phyloP scores from a whole-genome alignment of 1,284 basidiomycete genomes.

The Ustilago hordei region DNA sequence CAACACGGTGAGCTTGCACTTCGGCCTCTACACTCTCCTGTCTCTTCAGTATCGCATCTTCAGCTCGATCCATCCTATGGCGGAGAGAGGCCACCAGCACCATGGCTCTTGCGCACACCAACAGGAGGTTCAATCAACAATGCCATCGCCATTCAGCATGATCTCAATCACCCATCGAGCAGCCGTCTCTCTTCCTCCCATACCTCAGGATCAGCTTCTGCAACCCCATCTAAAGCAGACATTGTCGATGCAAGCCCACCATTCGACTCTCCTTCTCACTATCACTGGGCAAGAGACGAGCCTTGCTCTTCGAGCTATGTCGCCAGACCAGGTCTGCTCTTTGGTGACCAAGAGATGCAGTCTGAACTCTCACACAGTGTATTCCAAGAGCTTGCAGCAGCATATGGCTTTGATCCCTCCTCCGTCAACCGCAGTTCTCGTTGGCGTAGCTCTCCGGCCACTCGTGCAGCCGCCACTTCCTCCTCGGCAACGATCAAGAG shows the following conservation, averaged over 20 bases:
- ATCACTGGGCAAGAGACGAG: slow-evolving; percentile 38
- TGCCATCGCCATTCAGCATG: slow-evolving; percentile 73
- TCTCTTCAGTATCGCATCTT: slow-evolving; percentile 10
- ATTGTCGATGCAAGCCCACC: slow-evolving; percentile 11
- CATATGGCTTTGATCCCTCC: slow-evolving; percentile 41
- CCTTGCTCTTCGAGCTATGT: slow-evolving; percentile 19
- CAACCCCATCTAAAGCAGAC: slow-evolving; percentile 21
- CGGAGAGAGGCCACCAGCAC: slow-evolving; percentile 42
- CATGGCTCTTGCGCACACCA: slow-evolving; percentile 71
- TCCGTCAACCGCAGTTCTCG: slow-evolving; percentile 31
- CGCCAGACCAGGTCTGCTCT: slow-evolving; percentile 34
- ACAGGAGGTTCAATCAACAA: slow-evolving; percentile 83
- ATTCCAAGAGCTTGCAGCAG: slow-evolving; percentile 44
- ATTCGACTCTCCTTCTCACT: slow-evolving; percentile 14
- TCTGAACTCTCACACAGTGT: slow-evolving; percentile 43
- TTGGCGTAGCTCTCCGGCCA: slow-evolving; percentile 19
- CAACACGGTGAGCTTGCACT: slow-evolving; percentile 83
- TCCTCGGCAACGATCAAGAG: neutral
- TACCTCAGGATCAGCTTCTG: neutral
- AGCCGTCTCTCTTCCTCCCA: slow-evolving; percentile 5
- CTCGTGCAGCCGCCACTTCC: neutral
- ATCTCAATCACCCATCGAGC: slow-evolving; percentile 27
- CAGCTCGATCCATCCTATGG: slow-evolving; percentile 15
- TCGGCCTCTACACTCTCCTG: slow-evolving; percentile 72
- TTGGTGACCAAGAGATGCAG: slow-evolving; percentile 48